Conservation (phyloP, 2,329 filamentous ascomycete species). For the Dactylellina cionopaga region DNA sequence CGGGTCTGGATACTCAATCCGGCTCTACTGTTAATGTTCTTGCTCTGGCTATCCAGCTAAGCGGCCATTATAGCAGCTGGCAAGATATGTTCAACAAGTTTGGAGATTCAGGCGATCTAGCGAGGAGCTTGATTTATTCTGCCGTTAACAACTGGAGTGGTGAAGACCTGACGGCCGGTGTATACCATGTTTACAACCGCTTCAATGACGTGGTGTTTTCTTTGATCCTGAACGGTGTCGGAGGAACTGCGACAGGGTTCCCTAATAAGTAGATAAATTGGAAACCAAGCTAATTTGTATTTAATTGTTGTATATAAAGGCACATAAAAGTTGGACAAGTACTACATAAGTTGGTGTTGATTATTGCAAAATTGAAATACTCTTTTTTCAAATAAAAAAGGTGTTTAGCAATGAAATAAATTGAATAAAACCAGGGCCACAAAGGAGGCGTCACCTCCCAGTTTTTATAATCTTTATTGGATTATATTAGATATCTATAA, state of each 20-base stretch:
- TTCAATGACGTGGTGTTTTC: conserved; percentile 11
- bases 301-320: too few relatives aligned
- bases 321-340: too few relatives aligned
- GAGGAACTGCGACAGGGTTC: not conserved
- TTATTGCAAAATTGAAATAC: too few relatives aligned
- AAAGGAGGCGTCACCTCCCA: too few relatives aligned
- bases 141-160: conserved; percentile 9
- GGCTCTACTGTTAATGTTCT: conserved; percentile 18
- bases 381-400: too few relatives aligned
- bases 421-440: too few relatives aligned
- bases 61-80: not conserved
- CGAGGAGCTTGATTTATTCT: not conserved
- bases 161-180: conserved; percentile 1
- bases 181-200: conserved; percentile 27
- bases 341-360: too few relatives aligned
- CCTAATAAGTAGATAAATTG: conserved; percentile 7
- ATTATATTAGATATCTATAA: too few relatives aligned
- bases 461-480: too few relatives aligned
- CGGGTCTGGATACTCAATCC: not conserved
- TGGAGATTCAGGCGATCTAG: conserved; percentile 7
- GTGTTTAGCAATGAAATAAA: too few relatives aligned
- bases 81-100: conserved; percentile 8
- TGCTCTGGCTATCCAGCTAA: not conserved
- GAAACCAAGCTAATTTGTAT: too few relatives aligned
- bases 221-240: conserved; percentile 14